phyloP scores from a whole-genome alignment of 2,329 filamentous ascomycete genomes.

The Fusarium irregulare region DNA sequence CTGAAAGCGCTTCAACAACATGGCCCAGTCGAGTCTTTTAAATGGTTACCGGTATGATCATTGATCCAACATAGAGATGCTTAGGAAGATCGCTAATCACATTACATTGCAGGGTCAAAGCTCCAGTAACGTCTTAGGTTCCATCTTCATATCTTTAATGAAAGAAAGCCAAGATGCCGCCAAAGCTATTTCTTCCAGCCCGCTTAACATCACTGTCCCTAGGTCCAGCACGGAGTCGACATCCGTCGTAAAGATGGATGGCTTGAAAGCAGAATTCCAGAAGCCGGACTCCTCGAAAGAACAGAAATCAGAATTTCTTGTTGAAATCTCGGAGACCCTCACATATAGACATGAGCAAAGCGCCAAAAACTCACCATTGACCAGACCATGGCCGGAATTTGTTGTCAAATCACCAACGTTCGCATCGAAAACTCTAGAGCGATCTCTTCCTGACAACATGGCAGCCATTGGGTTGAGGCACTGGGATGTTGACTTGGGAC shows the following conservation, averaged over 20 bases:
- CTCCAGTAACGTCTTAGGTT: slow-evolving; percentile 24
- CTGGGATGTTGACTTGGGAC: slow-evolving; percentile 53
- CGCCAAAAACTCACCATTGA: slow-evolving; percentile 52
- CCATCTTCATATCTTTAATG: slow-evolving; percentile 64
- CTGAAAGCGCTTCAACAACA: slow-evolving; percentile 63
- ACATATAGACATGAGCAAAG: slow-evolving; percentile 54
- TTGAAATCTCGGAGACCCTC: slow-evolving; percentile 55
- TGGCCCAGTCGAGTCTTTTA: slow-evolving; percentile 65
- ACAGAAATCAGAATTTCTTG: slow-evolving; percentile 53
- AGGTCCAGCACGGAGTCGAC: slow-evolving; percentile 43
- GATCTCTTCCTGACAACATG: slow-evolving; percentile 54
- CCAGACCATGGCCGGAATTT: slow-evolving; percentile 56
- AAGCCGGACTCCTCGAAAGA: neutral
- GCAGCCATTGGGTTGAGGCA: slow-evolving; percentile 55
- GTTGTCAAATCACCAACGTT: slow-evolving; percentile 51
- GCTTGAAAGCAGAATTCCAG: neutral
- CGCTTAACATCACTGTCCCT: slow-evolving; percentile 59
- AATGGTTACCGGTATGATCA: slow-evolving; percentile 43
- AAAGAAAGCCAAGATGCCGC: slow-evolving; percentile 54
- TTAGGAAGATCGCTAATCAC: slow-evolving; percentile 7
- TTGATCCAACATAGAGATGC: neutral
- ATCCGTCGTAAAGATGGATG: slow-evolving; percentile 39
- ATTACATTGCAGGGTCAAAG: slow-evolving; percentile 55
- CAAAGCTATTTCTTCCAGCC: slow-evolving; percentile 57
- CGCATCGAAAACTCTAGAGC: slow-evolving; percentile 52